Conservation (phyloP, 1,284 basidiomycete genomes). For the Trichosporon sp. region DNA sequence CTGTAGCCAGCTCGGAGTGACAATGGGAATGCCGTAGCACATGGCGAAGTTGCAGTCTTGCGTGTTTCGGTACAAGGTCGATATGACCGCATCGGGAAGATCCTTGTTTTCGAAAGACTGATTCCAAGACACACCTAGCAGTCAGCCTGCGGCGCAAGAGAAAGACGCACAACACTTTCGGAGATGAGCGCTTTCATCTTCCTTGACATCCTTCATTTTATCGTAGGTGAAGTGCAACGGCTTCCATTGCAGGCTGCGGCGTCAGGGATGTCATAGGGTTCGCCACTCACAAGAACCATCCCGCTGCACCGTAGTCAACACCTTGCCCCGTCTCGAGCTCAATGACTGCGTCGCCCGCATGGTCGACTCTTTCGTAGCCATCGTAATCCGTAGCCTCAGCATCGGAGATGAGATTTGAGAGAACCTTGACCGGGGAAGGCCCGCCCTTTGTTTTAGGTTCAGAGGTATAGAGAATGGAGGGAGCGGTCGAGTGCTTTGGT, state of each 20-base stretch:
- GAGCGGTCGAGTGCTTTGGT: slow-evolving; percentile 19
- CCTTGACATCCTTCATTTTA: slow-evolving; percentile 33
- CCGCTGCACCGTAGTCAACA: slow-evolving; percentile 4
- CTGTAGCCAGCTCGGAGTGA: slow-evolving; percentile 30
- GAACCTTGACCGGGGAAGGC: slow-evolving; percentile 20
- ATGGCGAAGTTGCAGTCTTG: slow-evolving; percentile 29
- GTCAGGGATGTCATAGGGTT: neutral
- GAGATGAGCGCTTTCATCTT: slow-evolving; percentile 20
- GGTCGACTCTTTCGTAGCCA: slow-evolving; percentile 27
- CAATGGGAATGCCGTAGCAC: slow-evolving; percentile 35
- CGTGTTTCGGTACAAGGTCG: slow-evolving; percentile 17
- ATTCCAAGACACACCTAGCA: slow-evolving; percentile 32
- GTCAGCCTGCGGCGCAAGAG: neutral
- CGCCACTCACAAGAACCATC: slow-evolving; percentile 34
- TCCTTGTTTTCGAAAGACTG: slow-evolving; percentile 22
- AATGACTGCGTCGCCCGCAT: slow-evolving; percentile 11
- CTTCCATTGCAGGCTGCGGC: slow-evolving; percentile 15
- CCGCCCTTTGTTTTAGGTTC: slow-evolving; percentile 33
- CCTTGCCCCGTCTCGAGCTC: slow-evolving; percentile 27
- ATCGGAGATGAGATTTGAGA: slow-evolving; percentile 15
- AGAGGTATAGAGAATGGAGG: slow-evolving; percentile 25
- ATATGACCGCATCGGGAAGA: slow-evolving; percentile 27
- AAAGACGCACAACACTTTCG: slow-evolving; percentile 27
- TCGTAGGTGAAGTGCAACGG: slow-evolving; percentile 24
- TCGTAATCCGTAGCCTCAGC: slow-evolving; percentile 23